Conservation (phyloP, 2,329 filamentous ascomycete genomes). For the Trichoderma aggressivum region DNA sequence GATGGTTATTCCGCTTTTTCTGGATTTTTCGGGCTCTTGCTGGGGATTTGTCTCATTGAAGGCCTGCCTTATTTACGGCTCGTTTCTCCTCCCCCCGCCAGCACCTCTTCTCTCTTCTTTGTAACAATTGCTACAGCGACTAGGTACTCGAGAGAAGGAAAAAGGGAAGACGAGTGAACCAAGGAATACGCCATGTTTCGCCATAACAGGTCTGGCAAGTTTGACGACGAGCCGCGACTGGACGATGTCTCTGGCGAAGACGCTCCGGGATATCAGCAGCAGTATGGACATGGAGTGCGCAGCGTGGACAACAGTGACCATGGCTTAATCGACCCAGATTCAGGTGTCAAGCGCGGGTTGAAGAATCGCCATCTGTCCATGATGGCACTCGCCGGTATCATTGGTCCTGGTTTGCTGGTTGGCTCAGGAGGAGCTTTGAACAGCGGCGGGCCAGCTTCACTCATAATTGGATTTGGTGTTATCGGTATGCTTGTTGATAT, state of each 20-base stretch:
- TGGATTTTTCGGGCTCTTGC: not conserved
- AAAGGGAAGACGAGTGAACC: not conserved
- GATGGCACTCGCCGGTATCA: slow-evolving; percentile 61
- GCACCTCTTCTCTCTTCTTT: not conserved
- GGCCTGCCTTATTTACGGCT: not conserved
- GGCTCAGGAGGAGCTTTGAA: slow-evolving; percentile 67
- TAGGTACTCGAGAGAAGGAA: not conserved
- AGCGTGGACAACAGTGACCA: slow-evolving; percentile 30
- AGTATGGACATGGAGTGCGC: slow-evolving; percentile 15
- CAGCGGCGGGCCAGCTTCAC: slow-evolving; percentile 65
- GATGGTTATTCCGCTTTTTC: not conserved
- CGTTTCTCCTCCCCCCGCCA: not conserved
- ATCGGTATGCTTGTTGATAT: slow-evolving; percentile 46
- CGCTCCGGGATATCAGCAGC: slow-evolving; percentile 15
- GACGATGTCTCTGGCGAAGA: slow-evolving; percentile 23
- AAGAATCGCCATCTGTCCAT: slow-evolving; percentile 66
- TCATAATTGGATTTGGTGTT: slow-evolving; percentile 70
- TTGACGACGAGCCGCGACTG: slow-evolving; percentile 15
- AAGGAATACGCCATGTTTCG: slow-evolving; percentile 5
- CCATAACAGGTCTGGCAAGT: slow-evolving; percentile 6
- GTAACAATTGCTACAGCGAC: not conserved
- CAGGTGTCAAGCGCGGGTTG: slow-evolving; percentile 65
- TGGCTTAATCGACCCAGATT: slow-evolving; percentile 54
- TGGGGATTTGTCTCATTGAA: not conserved
- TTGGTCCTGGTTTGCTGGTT: slow-evolving; percentile 68